Percentiles rank a stretch among this genome's conserved stretches.
These are phyloP conservation scores for Tetradesmus obliquus DNA, from an alignment of 139 green algal genomes.

Conservation along the genomic window DNA sequence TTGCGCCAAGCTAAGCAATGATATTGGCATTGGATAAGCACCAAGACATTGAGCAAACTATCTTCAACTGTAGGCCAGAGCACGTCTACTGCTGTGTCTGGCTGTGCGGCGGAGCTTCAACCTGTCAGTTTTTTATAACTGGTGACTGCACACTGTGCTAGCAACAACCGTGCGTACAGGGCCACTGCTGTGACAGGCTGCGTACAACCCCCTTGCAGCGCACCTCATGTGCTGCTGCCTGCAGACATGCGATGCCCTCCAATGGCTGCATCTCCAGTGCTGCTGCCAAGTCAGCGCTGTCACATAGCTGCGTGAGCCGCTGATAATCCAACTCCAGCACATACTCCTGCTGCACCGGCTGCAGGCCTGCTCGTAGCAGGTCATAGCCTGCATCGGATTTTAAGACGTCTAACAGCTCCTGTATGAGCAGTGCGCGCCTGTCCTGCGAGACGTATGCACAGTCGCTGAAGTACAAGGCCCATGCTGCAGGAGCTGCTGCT, in stretches of 20 bases:
- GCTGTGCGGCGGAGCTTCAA: background rate
- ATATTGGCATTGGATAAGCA: no score
- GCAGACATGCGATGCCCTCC: constrained; percentile 72
- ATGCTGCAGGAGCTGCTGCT: constrained; percentile 46
- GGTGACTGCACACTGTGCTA: background rate
- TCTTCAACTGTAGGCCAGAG: background rate
- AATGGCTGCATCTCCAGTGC: constrained; percentile 67
- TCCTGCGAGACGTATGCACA: constrained; percentile 55
- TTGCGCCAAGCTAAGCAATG: no score
- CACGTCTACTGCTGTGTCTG: background rate
- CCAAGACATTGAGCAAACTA: no score
- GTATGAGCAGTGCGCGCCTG: constrained; percentile 54
- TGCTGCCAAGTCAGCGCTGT: constrained; percentile 60
- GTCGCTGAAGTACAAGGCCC: constrained; percentile 57
- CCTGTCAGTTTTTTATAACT: background rate
- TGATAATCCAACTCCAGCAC: constrained; percentile 55
- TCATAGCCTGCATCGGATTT: constrained; percentile 25
- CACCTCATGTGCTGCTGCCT: constrained; percentile 67
- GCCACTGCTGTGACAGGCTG: background rate
- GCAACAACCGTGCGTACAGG: background rate
- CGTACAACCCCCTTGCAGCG: background rate
- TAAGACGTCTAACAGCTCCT: constrained; percentile 53
- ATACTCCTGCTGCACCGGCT: constrained; percentile 30
- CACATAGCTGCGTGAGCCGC: constrained; percentile 37
- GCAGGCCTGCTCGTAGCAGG: constrained; percentile 26